phyloP scores from a whole-genome alignment of 164 flowering plant genomes.

The Piper longum region DNA sequence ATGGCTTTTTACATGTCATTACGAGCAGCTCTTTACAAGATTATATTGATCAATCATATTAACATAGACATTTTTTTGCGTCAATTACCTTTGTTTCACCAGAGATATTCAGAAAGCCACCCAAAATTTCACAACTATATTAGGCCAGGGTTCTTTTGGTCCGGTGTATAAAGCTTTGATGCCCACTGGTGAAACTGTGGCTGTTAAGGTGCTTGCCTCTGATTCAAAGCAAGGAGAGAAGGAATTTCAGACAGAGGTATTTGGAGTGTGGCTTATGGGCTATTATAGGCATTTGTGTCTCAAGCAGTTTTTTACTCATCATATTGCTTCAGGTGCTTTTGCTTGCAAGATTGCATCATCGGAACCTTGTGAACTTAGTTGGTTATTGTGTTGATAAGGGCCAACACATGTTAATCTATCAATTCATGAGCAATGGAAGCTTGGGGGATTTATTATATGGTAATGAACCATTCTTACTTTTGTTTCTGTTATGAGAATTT shows the following conservation, averaged over 20 bases:
- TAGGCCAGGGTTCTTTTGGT: slow-evolving; percentile 97
- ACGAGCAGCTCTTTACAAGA: not conserved
- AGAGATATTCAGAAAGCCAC: slow-evolving; percentile 97
- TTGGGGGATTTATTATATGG: slow-evolving; percentile 59
- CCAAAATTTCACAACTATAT: slow-evolving; percentile 66
- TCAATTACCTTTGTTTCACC: slow-evolving; percentile 5
- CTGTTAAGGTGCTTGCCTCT: slow-evolving; percentile 79
- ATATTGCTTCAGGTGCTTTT: slow-evolving; percentile 40
- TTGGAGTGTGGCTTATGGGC: no score
- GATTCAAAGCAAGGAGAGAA: slow-evolving; percentile 78
- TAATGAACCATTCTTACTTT: slow-evolving; percentile 16
- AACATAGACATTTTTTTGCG: not conserved
- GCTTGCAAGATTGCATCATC: slow-evolving; percentile 84
- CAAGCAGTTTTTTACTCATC: no score
- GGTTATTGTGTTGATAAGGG: slow-evolving; percentile 98
- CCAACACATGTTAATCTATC: slow-evolving; percentile 67
- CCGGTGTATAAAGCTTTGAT: slow-evolving; percentile 83
- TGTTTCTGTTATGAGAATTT: not conserved
- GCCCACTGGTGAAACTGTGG: slow-evolving; percentile 53
- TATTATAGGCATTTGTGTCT: not conserved
- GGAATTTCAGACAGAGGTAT: slow-evolving; percentile 92
- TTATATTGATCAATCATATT: not conserved
- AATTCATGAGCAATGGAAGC: slow-evolving; percentile 95
- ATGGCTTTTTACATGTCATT: not conserved
- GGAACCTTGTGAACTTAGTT: slow-evolving; percentile 91